phyloP scores from a whole-genome alignment of 768 basidiomycete species.

The Serendipita sp. region DNA sequence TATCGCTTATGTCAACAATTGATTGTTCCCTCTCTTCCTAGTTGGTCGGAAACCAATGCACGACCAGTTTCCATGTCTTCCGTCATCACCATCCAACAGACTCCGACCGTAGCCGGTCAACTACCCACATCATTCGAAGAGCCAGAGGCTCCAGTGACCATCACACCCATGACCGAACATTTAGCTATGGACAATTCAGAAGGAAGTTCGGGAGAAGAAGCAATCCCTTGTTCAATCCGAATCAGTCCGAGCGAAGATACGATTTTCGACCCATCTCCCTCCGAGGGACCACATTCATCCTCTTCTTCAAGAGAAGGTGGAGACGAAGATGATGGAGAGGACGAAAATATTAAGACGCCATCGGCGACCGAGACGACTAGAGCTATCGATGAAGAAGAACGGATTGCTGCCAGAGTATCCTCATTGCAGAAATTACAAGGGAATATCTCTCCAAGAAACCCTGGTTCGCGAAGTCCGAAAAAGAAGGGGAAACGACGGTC shows the following conservation, averaged over 20 bases:
- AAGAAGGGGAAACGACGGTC: neutral
- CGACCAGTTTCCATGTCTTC: slow-evolving; percentile 67
- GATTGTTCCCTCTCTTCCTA: slow-evolving; percentile 12
- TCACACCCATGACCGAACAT: slow-evolving; percentile 39
- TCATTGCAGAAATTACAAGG: slow-evolving; percentile 50
- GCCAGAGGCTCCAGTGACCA: slow-evolving; percentile 37
- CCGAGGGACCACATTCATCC: neutral
- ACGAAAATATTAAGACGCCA: neutral
- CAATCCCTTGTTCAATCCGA: slow-evolving; percentile 16
- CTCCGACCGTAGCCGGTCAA: slow-evolving; percentile 41
- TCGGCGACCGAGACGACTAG: slow-evolving; percentile 7
- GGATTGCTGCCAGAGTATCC: slow-evolving; percentile 29
- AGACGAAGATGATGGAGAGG: slow-evolving; percentile 6
- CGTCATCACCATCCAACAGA: slow-evolving; percentile 70
- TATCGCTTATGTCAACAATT: neutral
- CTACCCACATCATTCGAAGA: slow-evolving; percentile 21
- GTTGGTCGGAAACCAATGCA: slow-evolving; percentile 77
- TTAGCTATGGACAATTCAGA: slow-evolving; percentile 30
- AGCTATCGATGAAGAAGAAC: slow-evolving; percentile 13
- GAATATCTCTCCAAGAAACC: slow-evolving; percentile 6
- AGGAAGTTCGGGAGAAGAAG: slow-evolving; percentile 26
- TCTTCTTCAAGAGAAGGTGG: neutral
- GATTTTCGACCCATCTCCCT: slow-evolving; percentile 18
- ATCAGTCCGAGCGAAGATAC: slow-evolving; percentile 20
- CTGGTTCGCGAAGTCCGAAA: neutral